Conservation (phyloP, 2,329 filamentous ascomycete genomes). For the Ceratocystis huliohia region DNA sequence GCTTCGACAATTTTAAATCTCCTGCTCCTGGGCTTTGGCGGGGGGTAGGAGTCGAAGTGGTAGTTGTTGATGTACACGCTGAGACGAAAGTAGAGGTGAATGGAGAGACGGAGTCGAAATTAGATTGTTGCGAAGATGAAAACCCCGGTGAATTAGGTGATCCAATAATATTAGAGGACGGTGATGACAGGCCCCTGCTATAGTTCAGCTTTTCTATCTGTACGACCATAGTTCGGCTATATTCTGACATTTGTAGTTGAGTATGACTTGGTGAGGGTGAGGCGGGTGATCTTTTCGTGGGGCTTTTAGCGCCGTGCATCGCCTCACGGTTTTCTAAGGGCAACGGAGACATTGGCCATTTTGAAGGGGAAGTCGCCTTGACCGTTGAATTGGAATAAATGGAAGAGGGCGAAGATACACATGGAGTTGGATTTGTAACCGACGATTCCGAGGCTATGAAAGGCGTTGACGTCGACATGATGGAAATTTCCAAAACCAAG, state of each 20-base stretch:
- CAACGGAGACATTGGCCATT: slow-evolving; percentile 11
- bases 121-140: background rate
- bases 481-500: background rate
- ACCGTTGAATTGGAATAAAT: slow-evolving; percentile 19
- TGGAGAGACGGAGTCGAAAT: background rate
- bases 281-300: background rate
- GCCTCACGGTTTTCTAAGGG: background rate
- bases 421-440: slow-evolving; percentile 9
- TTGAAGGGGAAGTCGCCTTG: slow-evolving; percentile 15
- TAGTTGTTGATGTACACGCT: background rate
- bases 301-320: background rate
- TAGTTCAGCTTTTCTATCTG: slow-evolving; percentile 17
- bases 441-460: slow-evolving; percentile 8
- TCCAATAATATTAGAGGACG: background rate
- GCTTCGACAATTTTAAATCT: background rate
- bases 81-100: slow-evolving; percentile 4
- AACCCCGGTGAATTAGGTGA: background rate
- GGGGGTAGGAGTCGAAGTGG: background rate
- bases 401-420: slow-evolving; percentile 18
- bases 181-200: background rate
- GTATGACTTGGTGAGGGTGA: background rate
- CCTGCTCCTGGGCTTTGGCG: slow-evolving; percentile 1
- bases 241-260: slow-evolving; percentile 17
- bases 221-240: slow-evolving; percentile 18
- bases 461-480: slow-evolving; percentile 15